These are phyloP conservation scores for Climacium dendroides DNA, from an alignment of 225 moss, liverwort and hornwort species.

Conservation along the genomic window DNA sequence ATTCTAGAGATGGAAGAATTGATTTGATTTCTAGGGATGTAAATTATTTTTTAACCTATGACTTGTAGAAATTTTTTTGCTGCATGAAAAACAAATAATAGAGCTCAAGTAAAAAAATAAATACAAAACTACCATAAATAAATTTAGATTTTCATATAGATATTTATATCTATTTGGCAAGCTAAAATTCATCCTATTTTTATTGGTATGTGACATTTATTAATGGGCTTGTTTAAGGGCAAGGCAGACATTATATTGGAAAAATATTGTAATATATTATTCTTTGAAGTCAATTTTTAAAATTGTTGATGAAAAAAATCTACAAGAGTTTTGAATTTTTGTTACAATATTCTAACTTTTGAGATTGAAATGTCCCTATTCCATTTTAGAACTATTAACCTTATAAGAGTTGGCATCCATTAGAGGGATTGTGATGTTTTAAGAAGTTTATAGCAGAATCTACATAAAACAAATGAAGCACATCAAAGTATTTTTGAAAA, in stretches of 20 bases:
- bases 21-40: background rate
- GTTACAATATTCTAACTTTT: background rate
- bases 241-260: no score
- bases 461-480: no score
- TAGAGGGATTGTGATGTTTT: background rate
- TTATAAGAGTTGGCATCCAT: rapidly evolving
- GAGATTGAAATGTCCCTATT: background rate
- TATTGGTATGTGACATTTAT: no score
- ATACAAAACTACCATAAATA: no score
- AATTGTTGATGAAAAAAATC: background rate
- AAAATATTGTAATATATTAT: no score
- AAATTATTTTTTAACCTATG: no score
- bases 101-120: rapidly evolving
- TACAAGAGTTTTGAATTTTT: background rate
- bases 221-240: no score
- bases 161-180: no score
- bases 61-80: background rate
- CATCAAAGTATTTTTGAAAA: background rate
- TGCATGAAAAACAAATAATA: background rate
- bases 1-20: background rate
- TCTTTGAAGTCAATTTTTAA: no score
- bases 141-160: no score
- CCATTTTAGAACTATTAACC: background rate
- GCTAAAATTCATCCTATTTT: no score
- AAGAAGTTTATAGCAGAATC: background rate